phyloP scores from a whole-genome alignment of 768 basidiomycete species.

The Tulasnella sp. region DNA sequence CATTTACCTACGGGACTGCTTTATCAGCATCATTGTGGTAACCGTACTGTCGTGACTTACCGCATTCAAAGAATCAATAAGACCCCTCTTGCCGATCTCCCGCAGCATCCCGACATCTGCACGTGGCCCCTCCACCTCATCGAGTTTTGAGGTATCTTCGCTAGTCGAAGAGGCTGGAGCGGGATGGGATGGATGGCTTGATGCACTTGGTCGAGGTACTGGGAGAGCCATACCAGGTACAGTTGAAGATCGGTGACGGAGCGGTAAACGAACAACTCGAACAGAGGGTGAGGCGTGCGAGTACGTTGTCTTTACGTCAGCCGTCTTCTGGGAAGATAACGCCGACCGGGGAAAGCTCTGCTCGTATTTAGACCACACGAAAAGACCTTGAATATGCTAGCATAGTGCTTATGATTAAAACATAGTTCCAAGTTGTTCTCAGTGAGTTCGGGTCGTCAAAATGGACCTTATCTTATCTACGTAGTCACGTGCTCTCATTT shows the following conservation, averaged over 20 bases:
- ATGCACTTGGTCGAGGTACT: not conserved
- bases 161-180: slow-evolving; percentile 4
- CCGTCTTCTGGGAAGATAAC: not conserved
- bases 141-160: not conserved
- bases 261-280: not conserved
- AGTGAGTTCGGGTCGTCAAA: not conserved
- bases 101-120: slow-evolving; percentile 38
- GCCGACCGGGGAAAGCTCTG: no score
- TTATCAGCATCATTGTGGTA: not conserved
- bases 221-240: not conserved
- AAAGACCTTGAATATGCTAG: no score
- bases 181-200: slow-evolving; percentile 14
- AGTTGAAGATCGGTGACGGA: not conserved
- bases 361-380: no score
- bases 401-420: no score
- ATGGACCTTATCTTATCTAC: not conserved
- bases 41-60: slow-evolving; percentile 33
- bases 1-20: slow-evolving; percentile 55
- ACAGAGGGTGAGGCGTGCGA: not conserved
- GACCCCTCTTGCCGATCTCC: slow-evolving; percentile 69
- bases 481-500: not conserved
- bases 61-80: slow-evolving; percentile 80
- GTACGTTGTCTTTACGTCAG: not conserved
- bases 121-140: not conserved
- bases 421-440: not conserved